Conservation (phyloP, 2,329 filamentous ascomycete species). For the Ceratocystis albifundus region DNA sequence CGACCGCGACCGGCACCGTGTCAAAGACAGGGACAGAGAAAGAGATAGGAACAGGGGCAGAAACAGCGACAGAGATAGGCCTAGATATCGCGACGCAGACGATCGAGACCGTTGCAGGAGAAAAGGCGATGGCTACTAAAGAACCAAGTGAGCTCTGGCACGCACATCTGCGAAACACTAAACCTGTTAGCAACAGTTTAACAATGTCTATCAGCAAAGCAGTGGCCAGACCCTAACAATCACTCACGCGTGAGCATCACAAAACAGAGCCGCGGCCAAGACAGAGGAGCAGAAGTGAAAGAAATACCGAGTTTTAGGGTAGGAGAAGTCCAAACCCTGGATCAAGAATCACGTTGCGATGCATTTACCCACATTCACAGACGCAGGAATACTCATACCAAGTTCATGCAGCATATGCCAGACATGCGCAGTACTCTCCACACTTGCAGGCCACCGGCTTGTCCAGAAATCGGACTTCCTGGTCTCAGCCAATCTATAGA, state of each 20-base stretch:
- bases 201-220: too few species aligned
- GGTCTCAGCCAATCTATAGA: too few species aligned
- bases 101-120: slow-evolving; percentile 9
- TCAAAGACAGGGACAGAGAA: slow-evolving; percentile 29
- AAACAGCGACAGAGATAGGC: slow-evolving; percentile 28
- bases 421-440: too few species aligned
- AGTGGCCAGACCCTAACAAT: too few species aligned
- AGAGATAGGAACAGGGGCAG: slow-evolving; percentile 27
- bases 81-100: slow-evolving; percentile 21
- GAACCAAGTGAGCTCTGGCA: not conserved
- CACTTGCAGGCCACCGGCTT: too few species aligned
- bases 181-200: too few species aligned
- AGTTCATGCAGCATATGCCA: too few species aligned
- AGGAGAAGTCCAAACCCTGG: not conserved
- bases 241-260: too few species aligned
- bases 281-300: not conserved
- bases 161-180: too few species aligned
- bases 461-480: too few species aligned
- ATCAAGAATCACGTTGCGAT: not conserved
- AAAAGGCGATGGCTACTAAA: slow-evolving; percentile 23
- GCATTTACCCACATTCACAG: not conserved
- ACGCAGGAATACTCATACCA: not conserved
- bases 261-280: not conserved
- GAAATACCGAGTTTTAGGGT: not conserved
- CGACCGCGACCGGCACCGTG: slow-evolving; percentile 28